These are phyloP conservation scores for Saccharomycopsis lassenensis DNA, from an alignment of 805 yeast genomes.

Conservation along the genomic window DNA sequence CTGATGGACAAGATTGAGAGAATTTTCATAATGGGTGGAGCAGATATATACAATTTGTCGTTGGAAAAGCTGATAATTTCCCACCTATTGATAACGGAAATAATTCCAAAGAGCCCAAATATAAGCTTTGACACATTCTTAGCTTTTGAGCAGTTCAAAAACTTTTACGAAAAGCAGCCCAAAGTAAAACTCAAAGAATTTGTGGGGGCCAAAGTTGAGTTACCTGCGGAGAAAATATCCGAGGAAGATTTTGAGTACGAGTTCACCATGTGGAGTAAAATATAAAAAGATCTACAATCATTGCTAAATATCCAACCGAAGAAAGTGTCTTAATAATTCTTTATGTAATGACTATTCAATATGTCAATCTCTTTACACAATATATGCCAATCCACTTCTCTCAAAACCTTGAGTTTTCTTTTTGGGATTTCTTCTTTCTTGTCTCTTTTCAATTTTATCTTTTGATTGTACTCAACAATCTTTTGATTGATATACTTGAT, in stretches of 20 bases:
- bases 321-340: conserved; percentile 6
- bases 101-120: too few relatives aligned
- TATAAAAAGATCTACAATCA: too few relatives aligned
- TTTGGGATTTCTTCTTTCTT: conserved; percentile 14
- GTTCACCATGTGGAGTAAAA: conserved; percentile 48
- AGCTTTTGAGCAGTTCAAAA: too few relatives aligned
- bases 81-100: conserved; percentile 60
- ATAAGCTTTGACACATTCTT: too few relatives aligned
- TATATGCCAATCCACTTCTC: conserved; percentile 83
- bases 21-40: conserved; percentile 87
- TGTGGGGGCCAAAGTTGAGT: conserved; percentile 26
- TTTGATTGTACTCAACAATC: conserved; percentile 12
- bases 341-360: conserved; percentile 37
- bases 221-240: conserved; percentile 22
- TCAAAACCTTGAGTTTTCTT: conserved; percentile 19
- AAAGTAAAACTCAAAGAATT: conserved; percentile 30
- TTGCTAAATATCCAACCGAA: too few relatives aligned
- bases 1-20: conserved; percentile 32
- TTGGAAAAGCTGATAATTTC: conserved; percentile 34
- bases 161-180: conserved; percentile 25
- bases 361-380: conserved; percentile 74
- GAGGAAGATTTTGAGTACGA: conserved; percentile 45
- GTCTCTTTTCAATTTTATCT: conserved; percentile 1
- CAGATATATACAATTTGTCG: conserved; percentile 63
- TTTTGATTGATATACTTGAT: conserved; percentile 13